Evolutionary conservation across 352 stramenopile species (phyloP), one percentile per base, ranked within the genome.

Genomic region (Pythium dissotocum): DNA sequence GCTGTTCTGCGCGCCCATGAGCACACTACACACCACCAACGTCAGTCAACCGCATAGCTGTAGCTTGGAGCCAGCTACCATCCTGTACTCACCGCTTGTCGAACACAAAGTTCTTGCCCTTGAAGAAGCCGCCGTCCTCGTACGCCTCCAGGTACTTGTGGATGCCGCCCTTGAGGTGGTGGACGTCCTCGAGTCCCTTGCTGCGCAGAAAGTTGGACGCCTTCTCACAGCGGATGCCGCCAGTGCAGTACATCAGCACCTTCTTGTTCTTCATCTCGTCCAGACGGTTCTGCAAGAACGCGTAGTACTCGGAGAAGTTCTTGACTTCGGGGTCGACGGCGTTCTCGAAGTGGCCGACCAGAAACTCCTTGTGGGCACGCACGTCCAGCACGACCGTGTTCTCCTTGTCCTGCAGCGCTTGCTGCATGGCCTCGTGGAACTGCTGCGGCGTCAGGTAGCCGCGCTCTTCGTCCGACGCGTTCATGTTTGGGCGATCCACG

Each of bases 191-290:
- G 1, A 94, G 70, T 1, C 87, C 87, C 28, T 91, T 71, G 44
- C 91, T 78, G 38, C 80, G 77, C 24, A 95, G 78, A 65, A 87
- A 91, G 33, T 83, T 83, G 42, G 85, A 91, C n/a, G 87, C 87
- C 65, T 95, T 95, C 65, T 95, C 87, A 33, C 87, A 95, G 14
- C 87, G 87, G 51, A 95, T 88, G 63, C 87, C 87, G 35, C 87
- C 87, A 0, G 87, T 95, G 75, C 87, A 95, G 70, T 93, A 95
- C 87, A 95, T 93, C 73, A 95, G 75, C 63, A 95, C 84, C 59
- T 87, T 87, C 51, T 85, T 71, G 58, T 93, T 90, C 59, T 80
- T 63, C 63, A 87, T 71, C 28, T 94, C 63, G 36, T 63, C 67
- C 1, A 82, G 77, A 2, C 94, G 71, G 59, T 90, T 64, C 6